Evolutionary conservation across 805 yeast genomes (phyloP), one percentile per base, ranked within the genome.

Genomic region (Tetrapisispora taiwanensis): DNA sequence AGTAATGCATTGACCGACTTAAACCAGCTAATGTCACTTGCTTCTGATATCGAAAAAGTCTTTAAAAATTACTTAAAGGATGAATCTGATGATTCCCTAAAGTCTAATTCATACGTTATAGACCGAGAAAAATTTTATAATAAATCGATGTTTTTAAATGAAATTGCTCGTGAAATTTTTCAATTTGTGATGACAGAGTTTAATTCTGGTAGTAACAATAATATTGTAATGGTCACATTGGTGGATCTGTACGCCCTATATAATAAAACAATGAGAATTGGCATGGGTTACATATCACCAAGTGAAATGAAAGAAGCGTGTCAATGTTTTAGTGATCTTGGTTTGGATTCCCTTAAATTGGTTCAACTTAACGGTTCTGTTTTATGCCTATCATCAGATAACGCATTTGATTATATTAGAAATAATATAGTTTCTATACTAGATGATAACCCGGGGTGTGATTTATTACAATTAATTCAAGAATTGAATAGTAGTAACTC

Each of bases 81-180:
- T 45, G 41, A 44, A 46, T 3, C 45, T 32, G 3, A 37, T 28
- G 15, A 45, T n/a, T 22, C 41, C 3, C 30, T 35, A 30, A 30
- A 27, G 35, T 48, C 30, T 28, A 55, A 60, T 4, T 36, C 49
- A 4, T 47, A 65, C 7, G 58, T 60, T 4, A 56, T 64, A 12
- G 69, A 66, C 22, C 54, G 69, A 40, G 58, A 55, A 35, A 48
- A 65, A 51, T 53, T 70, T 61, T 45, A 54, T 22, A 69, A 67
- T 48, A 65, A 61, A 43, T 56, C 61, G 18, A 52, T 72, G n/a
- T 75, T 73, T 47, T 63, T 74, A 26, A 76, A 78, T 46, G 95
- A 87, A 54, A 65, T 87, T 15, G 76, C 96, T 0, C 71, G 95
- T 43, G 89, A 86, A 54, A 58, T 90, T 3, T 79, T 86, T 34